A percentile compares a stretch with the other conserved stretches of the same genome.
phyloP scores from a whole-genome alignment of 495 filamentous ascomycete genomes.

The Aspergillus homomorphus region DNA sequence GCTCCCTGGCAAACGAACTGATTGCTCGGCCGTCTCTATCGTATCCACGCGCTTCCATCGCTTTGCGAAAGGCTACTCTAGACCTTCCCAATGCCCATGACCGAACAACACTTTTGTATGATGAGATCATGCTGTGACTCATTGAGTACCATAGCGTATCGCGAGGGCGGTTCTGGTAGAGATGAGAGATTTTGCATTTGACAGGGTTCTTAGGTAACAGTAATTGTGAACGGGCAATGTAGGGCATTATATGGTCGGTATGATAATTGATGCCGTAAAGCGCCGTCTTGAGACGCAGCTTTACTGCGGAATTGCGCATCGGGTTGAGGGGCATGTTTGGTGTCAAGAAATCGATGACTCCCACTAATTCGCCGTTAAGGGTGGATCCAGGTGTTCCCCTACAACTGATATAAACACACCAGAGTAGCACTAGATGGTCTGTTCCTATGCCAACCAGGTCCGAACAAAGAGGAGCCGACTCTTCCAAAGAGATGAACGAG shows the following conservation, averaged over 20 bases:
- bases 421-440: not conserved
- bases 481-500: not conserved
- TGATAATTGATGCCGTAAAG: not conserved
- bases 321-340: too few relatives aligned
- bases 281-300: too few relatives aligned
- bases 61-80: constrained; percentile 51
- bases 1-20: not conserved
- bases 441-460: not conserved
- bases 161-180: constrained; percentile 31
- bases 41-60: constrained; percentile 54
- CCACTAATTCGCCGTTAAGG: too few relatives aligned
- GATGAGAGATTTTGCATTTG: constrained; percentile 29
- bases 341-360: too few relatives aligned
- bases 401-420: not conserved
- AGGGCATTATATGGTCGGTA: constrained; percentile 1
- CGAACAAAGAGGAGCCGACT: not conserved
- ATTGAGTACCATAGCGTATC: constrained; percentile 52
- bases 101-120: constrained; percentile 49
- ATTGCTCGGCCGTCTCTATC: constrained; percentile 48
- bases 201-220: not conserved
- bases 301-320: too few relatives aligned
- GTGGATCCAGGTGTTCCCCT: too few relatives aligned
- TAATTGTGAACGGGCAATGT: not conserved
- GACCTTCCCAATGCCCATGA: constrained; percentile 49
- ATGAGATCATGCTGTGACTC: constrained; percentile 22